Evolutionary conservation across 2,329 filamentous ascomycete genomes (phyloP).

Genomic region (Colletotrichum tofieldiae): DNA sequence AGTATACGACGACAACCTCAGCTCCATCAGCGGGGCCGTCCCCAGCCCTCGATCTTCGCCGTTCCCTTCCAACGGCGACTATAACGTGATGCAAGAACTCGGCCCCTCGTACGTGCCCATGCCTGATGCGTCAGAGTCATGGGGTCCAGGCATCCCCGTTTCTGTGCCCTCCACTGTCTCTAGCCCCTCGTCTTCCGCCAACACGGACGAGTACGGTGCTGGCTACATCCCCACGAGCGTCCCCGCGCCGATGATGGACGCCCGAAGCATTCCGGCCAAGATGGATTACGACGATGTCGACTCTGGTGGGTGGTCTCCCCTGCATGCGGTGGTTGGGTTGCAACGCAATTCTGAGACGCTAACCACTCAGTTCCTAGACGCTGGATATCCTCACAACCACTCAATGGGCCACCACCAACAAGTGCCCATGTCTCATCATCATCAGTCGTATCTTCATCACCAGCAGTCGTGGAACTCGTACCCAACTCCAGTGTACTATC

Average conservation of each 20-base stretch:
- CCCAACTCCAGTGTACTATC: conserved; percentile 44
- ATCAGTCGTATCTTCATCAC: conserved; percentile 43
- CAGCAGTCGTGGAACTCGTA: conserved; percentile 45
- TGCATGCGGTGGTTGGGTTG: conserved; percentile 37
- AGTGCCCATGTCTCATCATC: conserved; percentile 40
- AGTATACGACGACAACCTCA: conserved; percentile 61
- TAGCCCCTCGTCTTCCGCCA: conserved; percentile 66
- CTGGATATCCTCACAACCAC: conserved; percentile 53
- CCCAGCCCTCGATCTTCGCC: conserved; percentile 63
- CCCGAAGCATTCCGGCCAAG: conserved; percentile 54
- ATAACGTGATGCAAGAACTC: conserved; percentile 60
- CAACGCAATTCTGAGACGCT: conserved; percentile 48
- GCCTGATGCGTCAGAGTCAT: conserved; percentile 62
- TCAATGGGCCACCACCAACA: conserved; percentile 42
- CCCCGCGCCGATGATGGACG: conserved; percentile 60
- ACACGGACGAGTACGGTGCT: conserved; percentile 63
- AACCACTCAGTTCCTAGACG: conserved; percentile 50
- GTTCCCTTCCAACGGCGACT: conserved; percentile 61
- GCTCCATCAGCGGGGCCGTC: conserved; percentile 56
- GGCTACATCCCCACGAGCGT: conserved; percentile 67
- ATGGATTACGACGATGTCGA: conserved; percentile 57
- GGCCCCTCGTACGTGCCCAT: conserved; percentile 57
- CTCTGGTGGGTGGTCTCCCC: conserved; percentile 41
- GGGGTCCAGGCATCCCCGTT: conserved; percentile 61
- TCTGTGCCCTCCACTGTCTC: conserved; percentile 65